phyloP scores from a whole-genome alignment of 2,329 filamentous ascomycete genomes.

The Fusarium brevicatenulatum region DNA sequence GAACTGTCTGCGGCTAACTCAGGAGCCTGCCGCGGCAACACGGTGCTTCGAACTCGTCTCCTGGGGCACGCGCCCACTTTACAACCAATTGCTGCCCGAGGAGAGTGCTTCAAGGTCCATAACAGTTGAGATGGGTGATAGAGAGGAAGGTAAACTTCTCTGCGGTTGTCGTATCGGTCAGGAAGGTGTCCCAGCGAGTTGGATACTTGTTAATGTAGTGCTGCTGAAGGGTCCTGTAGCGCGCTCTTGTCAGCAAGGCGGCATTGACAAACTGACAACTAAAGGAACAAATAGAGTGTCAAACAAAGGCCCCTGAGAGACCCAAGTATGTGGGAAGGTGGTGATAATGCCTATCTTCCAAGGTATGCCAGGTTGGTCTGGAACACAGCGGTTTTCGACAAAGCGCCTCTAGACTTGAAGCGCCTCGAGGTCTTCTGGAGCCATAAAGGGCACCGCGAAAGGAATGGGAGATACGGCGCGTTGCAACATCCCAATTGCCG shows the following conservation, averaged over 20 bases:
- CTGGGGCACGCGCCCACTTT: rapidly evolving
- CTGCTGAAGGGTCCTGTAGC: background rate
- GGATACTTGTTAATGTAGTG: background rate
- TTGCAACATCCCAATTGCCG: background rate
- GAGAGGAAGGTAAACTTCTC: rapidly evolving
- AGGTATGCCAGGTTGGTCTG: background rate
- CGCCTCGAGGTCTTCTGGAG: rapidly evolving
- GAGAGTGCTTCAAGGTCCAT: background rate
- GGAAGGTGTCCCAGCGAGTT: background rate
- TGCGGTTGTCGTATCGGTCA: background rate
- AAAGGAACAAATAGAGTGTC: rapidly evolving
- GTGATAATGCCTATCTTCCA: too few relatives aligned
- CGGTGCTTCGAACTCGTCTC: background rate
- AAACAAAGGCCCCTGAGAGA: background rate
- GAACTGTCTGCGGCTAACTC: background rate
- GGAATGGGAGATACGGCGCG: background rate
- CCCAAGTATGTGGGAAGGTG: rapidly evolving
- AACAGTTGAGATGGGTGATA: background rate
- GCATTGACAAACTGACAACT: too few relatives aligned
- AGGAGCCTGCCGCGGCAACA: background rate
- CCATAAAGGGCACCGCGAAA: rapidly evolving
- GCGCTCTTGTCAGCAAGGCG: background rate
- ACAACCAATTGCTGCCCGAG: too few relatives aligned
- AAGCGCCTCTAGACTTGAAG: background rate
- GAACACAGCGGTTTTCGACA: background rate